Evolutionary conservation across 192 early-diverging fungal genomes (phyloP).

Genomic region (Gigaspora rosea): DNA sequence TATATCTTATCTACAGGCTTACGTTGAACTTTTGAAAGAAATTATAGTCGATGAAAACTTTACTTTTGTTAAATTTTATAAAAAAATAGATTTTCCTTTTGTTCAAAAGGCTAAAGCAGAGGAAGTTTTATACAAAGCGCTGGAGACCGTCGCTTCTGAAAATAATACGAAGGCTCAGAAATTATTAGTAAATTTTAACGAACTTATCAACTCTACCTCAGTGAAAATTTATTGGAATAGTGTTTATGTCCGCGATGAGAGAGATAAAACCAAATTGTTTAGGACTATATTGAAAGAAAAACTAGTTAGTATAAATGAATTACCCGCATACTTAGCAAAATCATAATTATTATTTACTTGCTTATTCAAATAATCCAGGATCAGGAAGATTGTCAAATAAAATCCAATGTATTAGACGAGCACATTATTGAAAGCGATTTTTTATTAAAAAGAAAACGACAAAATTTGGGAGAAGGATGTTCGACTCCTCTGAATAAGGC

Average conservation of each 20-base stretch:
- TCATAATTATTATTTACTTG: conserved; percentile 27
- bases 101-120: conserved; percentile 23
- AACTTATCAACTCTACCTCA: conserved; percentile 23
- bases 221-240: conserved; percentile 13
- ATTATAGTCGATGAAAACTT: conserved; percentile 22
- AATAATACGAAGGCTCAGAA: conserved; percentile 20
- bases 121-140: conserved; percentile 17
- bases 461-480: too few species aligned
- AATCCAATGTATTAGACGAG: conserved; percentile 26
- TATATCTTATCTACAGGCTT: conserved; percentile 26
- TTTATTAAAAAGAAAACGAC: neutral
- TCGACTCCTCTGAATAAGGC: too few species aligned
- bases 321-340: conserved; percentile 3
- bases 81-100: conserved; percentile 25
- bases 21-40: conserved; percentile 31
- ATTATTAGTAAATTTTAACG: neutral
- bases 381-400: conserved; percentile 29
- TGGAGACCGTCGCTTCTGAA: conserved; percentile 19
- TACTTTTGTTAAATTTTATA: conserved; percentile 19
- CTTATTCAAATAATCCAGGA: conserved; percentile 28
- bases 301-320: conserved; percentile 15
- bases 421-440: conserved; percentile 17
- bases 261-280: conserved; percentile 12
- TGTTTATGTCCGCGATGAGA: conserved; percentile 12
- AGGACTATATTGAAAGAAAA: conserved; percentile 25